Conservation (phyloP, 2,329 filamentous ascomycete genomes). For the Metarhizium guizhouense region DNA sequence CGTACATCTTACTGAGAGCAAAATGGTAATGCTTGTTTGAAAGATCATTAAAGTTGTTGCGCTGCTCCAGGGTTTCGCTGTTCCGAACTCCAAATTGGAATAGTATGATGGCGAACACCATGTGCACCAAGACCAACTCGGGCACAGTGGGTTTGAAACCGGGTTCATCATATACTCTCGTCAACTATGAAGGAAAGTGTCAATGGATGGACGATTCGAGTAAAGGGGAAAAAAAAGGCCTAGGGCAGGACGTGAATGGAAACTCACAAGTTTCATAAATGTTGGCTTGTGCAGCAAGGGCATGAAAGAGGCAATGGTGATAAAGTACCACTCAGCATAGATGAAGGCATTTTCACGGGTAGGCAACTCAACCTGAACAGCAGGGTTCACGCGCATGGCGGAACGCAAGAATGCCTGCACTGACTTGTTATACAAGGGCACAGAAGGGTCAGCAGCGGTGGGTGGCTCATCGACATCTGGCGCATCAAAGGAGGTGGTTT, state of each 20-base stretch:
- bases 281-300: slow-evolving; percentile 71
- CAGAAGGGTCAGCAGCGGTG: slow-evolving; percentile 26
- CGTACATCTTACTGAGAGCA: slow-evolving; percentile 57
- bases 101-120: slow-evolving; percentile 70
- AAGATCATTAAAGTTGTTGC: slow-evolving; percentile 48
- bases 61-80: slow-evolving; percentile 42
- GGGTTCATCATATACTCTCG: slow-evolving; percentile 61
- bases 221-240: background rate
- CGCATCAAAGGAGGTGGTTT: slow-evolving; percentile 63
- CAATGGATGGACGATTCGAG: background rate
- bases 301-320: slow-evolving; percentile 60
- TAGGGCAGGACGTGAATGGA: background rate
- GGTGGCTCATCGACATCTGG: slow-evolving; percentile 53
- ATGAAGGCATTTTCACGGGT: slow-evolving; percentile 54
- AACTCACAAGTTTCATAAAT: slow-evolving; percentile 57
- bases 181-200: slow-evolving; percentile 33
- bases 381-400: slow-evolving; percentile 50
- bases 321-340: slow-evolving; percentile 68
- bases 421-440: slow-evolving; percentile 59
- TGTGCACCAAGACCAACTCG: slow-evolving; percentile 64
- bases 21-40: slow-evolving; percentile 76
- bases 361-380: slow-evolving; percentile 51
- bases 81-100: slow-evolving; percentile 72
- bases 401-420: slow-evolving; percentile 62
- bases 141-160: slow-evolving; percentile 51